Percentiles rank a stretch among this genome's conserved stretches.
Conservation (phyloP, 2,329 filamentous ascomycete genomes). For the Scolecobasidium constrictum region DNA sequence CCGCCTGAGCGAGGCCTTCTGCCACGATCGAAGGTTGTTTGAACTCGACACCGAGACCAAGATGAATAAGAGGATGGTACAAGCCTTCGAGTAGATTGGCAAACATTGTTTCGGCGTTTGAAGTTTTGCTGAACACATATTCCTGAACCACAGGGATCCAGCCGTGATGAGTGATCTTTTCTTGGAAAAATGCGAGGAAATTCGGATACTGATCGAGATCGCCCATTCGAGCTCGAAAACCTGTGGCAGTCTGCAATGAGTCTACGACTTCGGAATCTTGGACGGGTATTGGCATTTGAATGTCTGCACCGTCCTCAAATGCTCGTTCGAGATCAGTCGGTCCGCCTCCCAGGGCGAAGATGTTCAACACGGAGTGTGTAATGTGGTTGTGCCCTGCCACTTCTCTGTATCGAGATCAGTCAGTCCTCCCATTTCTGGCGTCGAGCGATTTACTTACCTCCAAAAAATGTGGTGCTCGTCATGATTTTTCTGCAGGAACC, state of each 20-base stretch:
- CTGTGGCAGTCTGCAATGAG: slow-evolving; percentile 36
- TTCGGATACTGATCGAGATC: slow-evolving; percentile 9
- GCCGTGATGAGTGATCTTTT: slow-evolving; percentile 9
- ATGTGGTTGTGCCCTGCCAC: slow-evolving; percentile 51
- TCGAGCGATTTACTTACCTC: no score
- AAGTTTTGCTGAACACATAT: slow-evolving; percentile 9
- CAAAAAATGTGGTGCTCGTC: neutral
- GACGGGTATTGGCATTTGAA: slow-evolving; percentile 23
- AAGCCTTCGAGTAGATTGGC: slow-evolving; percentile 8
- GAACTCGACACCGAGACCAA: slow-evolving; percentile 19
- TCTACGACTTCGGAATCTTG: slow-evolving; percentile 25
- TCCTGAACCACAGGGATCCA: slow-evolving; percentile 9
- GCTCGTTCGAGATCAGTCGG: slow-evolving; percentile 47
- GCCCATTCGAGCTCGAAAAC: slow-evolving; percentile 41
- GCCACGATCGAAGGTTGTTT: slow-evolving; percentile 16
- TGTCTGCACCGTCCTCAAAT: slow-evolving; percentile 51
- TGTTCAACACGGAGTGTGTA: slow-evolving; percentile 61
- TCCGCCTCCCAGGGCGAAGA: slow-evolving; percentile 64
- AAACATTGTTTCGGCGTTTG: slow-evolving; percentile 9
- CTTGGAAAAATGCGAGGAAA: slow-evolving; percentile 12
- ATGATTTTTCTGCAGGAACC: neutral
- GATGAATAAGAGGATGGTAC: slow-evolving; percentile 17
- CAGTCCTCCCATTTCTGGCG: no score
- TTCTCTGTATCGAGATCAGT: no score
- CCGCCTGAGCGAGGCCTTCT: slow-evolving; percentile 17